Percentiles rank a stretch among this genome's conserved stretches.
phyloP scores from a whole-genome alignment of 2,329 filamentous ascomycete species.

The Sporothrix mexicana region DNA sequence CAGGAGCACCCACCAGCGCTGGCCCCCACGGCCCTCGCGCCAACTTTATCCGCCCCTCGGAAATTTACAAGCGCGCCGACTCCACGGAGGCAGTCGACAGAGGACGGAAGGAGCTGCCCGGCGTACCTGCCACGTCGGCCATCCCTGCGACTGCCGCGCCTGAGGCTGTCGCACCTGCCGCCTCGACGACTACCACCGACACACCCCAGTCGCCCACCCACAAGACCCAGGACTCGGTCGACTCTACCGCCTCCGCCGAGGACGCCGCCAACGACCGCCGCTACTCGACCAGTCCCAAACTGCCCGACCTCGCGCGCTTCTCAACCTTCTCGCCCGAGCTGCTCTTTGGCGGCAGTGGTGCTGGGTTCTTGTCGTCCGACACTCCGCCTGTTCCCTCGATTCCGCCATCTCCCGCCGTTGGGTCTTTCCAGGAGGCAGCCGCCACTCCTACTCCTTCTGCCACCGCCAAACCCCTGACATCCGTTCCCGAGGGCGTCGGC shows the following conservation, averaged over 20 bases:
- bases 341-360: slow-evolving; percentile 50
- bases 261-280: slow-evolving; percentile 39
- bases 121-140: slow-evolving; percentile 15
- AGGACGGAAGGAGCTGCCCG: slow-evolving; percentile 27
- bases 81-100: neutral
- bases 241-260: neutral
- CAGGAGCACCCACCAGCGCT: slow-evolving; percentile 42
- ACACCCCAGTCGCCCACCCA: slow-evolving; percentile 17
- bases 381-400: slow-evolving; percentile 42
- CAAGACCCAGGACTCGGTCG: slow-evolving; percentile 28
- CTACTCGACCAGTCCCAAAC: slow-evolving; percentile 60
- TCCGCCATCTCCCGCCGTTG: slow-evolving; percentile 23
- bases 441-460: neutral
- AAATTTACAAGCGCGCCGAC: slow-evolving; percentile 72
- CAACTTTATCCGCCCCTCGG: slow-evolving; percentile 73
- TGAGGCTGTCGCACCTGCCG: neutral
- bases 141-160: neutral
- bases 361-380: slow-evolving; percentile 39
- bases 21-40: slow-evolving; percentile 49
- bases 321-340: slow-evolving; percentile 66
- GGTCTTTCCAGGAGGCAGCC: neutral
- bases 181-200: neutral
- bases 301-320: slow-evolving; percentile 64
- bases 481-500: slow-evolving; percentile 18
- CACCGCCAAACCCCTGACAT: neutral